A percentile compares a stretch with the other conserved stretches of the same genome.
Evolutionary conservation across 2,329 filamentous ascomycete species (phyloP).

Genomic region (Ambrosiella cleistominuta): DNA sequence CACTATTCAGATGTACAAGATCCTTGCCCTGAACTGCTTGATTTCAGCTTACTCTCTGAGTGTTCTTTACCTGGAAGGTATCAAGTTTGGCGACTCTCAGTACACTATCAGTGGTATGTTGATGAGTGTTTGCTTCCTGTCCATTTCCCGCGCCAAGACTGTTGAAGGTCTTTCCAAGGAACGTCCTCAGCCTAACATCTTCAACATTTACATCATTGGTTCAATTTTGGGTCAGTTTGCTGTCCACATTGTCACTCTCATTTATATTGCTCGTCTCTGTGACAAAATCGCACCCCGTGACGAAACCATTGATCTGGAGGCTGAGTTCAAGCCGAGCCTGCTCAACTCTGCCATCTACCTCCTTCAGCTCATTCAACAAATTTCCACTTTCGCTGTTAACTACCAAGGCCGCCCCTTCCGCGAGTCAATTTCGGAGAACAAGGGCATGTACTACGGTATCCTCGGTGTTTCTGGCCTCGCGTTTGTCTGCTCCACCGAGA

Average conservation of each 20-base stretch:
- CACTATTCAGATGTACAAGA: constrained; percentile 99
- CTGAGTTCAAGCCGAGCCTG: constrained; percentile 81
- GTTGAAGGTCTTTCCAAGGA: constrained; percentile 94
- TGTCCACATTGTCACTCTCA: constrained; percentile 80
- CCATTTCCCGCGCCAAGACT: constrained; percentile 90
- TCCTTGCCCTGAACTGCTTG: constrained; percentile 88
- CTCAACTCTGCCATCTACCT: constrained; percentile 96
- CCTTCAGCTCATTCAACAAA: constrained; percentile 93
- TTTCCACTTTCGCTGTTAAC: constrained; percentile 97
- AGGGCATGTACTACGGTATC: constrained; percentile 95
- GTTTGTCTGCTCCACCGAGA: constrained; percentile 87
- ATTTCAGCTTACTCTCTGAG: constrained; percentile 96
- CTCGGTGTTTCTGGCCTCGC: constrained; percentile 77
- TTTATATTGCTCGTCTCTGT: constrained; percentile 84
- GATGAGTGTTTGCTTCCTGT: constrained; percentile 98
- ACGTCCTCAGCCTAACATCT: constrained; percentile 94
- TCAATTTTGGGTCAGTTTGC: constrained; percentile 95
- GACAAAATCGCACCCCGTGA: constrained; percentile 58
- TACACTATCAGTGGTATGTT: constrained; percentile 98
- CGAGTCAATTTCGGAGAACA: constrained; percentile 87
- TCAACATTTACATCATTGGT: constrained; percentile 97
- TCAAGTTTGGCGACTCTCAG: constrained; percentile 97
- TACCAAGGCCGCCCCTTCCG: constrained; percentile 98
- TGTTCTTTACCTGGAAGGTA: constrained; percentile 90
- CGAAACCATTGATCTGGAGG: constrained; percentile 67